These are phyloP conservation scores for Hyaloperonospora arabidopsidis DNA, from an alignment of 352 stramenopile species.

Conservation along the genomic window DNA sequence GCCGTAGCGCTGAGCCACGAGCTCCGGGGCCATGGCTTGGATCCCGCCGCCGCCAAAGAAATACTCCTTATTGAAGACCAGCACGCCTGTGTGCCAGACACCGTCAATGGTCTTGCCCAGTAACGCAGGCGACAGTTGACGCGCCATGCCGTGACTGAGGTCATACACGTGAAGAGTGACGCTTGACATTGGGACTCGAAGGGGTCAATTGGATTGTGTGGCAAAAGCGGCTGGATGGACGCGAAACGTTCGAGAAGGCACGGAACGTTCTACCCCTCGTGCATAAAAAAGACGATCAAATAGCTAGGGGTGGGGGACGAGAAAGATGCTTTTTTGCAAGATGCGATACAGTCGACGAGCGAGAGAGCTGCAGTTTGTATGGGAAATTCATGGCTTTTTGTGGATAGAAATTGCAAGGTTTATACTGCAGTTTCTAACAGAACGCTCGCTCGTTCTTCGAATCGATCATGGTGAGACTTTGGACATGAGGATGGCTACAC, in stretches of 20 bases:
- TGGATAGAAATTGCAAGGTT: too few species aligned
- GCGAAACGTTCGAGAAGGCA: conserved; percentile 10
- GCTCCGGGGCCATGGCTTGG: conserved; percentile 60
- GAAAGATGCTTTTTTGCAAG: too few species aligned
- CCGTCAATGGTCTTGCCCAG: conserved; percentile 90
- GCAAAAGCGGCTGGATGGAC: too few species aligned
- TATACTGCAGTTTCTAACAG: too few species aligned
- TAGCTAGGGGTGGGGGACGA: background rate
- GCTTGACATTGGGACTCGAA: conserved; percentile 22
- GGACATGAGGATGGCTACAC: conserved; percentile 10
- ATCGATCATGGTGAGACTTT: too few species aligned
- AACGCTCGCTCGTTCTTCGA: too few species aligned
- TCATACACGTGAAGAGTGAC: conserved; percentile 94
- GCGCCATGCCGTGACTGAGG: conserved; percentile 89
- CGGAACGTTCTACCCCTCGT: too few species aligned
- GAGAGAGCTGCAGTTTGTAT: too few species aligned
- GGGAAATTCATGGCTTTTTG: too few species aligned
- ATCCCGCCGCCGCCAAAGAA: conserved; percentile 93
- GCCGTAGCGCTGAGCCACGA: conserved; percentile 69
- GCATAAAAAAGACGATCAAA: background rate
- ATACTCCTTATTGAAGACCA: conserved; percentile 85
- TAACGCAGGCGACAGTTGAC: conserved; percentile 79
- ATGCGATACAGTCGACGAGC: too few species aligned
- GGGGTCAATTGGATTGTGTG: background rate
- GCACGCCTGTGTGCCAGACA: conserved; percentile 87